Evolutionary conservation across 2,329 filamentous ascomycete species (phyloP).

Genomic region (Apiospora hydei): DNA sequence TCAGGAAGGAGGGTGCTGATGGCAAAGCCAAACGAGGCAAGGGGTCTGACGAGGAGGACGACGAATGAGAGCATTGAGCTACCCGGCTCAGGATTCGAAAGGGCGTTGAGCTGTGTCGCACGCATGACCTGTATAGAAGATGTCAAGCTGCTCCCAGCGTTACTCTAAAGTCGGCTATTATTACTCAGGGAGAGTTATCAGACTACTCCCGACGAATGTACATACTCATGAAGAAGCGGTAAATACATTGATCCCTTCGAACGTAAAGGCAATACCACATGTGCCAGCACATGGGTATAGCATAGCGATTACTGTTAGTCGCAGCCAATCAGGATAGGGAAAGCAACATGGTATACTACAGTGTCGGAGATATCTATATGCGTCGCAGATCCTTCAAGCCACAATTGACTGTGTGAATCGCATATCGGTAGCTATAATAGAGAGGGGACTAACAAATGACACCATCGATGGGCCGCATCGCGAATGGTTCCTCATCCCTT

Average conservation of each 20-base stretch:
- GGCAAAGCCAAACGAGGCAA: conserved; percentile 54
- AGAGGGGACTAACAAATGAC: neutral
- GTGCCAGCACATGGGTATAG: neutral
- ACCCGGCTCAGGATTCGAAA: neutral
- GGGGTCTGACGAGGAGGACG: conserved; percentile 52
- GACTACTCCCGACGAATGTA: neutral
- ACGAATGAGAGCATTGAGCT: neutral
- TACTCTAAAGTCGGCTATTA: neutral
- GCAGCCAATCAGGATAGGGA: neutral
- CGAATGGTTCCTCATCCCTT: neutral
- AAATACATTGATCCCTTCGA: neutral
- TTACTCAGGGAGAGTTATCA: neutral
- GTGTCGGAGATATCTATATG: neutral
- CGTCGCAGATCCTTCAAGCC: neutral
- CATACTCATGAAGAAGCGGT: conserved; percentile 11
- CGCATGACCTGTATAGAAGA: neutral
- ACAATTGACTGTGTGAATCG: neutral
- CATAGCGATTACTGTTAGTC: neutral
- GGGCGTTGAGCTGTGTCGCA: neutral
- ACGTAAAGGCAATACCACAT: neutral
- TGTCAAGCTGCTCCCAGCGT: neutral
- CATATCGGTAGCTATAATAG: too few species aligned
- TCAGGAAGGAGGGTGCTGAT: conserved; percentile 78
- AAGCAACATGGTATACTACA: neutral
- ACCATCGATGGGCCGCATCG: neutral